Percentiles rank a stretch among this genome's conserved stretches.
These are phyloP conservation scores for Microdochium bolleyi DNA, from an alignment of 2,329 filamentous ascomycete species.

Conservation along the genomic window DNA sequence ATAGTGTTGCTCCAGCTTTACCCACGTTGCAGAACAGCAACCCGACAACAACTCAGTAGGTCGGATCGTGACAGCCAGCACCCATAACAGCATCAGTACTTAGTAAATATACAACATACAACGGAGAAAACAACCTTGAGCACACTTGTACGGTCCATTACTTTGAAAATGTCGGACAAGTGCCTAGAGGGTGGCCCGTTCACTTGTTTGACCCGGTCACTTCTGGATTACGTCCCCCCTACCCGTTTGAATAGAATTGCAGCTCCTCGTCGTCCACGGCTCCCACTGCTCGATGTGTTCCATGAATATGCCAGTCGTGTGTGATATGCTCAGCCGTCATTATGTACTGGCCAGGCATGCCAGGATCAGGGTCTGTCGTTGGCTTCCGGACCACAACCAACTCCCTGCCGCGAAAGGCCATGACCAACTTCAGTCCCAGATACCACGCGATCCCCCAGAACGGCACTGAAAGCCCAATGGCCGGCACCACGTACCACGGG, in stretches of 20 bases:
- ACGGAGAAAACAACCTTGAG: neutral
- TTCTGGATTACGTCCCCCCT: no score
- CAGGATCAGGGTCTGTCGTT: neutral
- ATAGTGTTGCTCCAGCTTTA: neutral
- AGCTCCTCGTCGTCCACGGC: neutral
- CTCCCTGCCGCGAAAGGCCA: neutral
- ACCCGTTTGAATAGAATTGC: neutral
- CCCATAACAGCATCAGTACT: neutral
- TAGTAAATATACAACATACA: neutral
- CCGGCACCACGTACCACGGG: neutral
- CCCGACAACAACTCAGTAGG: neutral
- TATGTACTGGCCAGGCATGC: neutral
- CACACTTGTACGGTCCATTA: neutral
- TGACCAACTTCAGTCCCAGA: neutral
- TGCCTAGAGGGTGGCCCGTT: no score
- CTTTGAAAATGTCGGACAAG: no score
- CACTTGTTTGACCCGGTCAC: no score
- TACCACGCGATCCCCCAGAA: neutral
- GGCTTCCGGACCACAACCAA: neutral
- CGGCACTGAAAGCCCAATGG: neutral
- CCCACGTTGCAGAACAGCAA: neutral
- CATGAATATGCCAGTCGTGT: neutral
- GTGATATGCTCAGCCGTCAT: neutral
- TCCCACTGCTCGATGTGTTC: neutral
- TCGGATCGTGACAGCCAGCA: neutral